phyloP scores from a whole-genome alignment of 441 rosid genomes.

The Populus trichocarpa region DNA sequence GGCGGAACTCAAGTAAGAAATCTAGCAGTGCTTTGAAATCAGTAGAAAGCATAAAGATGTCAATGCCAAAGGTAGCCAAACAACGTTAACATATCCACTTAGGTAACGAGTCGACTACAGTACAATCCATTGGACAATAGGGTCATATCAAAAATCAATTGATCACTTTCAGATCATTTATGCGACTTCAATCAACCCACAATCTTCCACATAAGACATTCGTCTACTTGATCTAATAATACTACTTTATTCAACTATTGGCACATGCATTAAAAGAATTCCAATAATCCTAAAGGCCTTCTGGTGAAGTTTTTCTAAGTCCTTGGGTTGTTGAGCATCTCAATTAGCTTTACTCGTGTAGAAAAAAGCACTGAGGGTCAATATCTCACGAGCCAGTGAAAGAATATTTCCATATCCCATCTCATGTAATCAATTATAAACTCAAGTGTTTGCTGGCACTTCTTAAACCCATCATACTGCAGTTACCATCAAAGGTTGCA shows the following conservation, averaged over 20 bases:
- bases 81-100: slow-evolving; percentile 10
- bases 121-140: neutral
- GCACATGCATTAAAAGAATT: neutral
- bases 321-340: slow-evolving; percentile 1
- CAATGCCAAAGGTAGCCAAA: slow-evolving; percentile 19
- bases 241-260: neutral
- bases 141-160: slow-evolving; percentile 9
- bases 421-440: neutral
- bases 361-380: neutral
- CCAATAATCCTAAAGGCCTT: neutral
- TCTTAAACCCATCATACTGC: neutral
- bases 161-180: slow-evolving; percentile 7
- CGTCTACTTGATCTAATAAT: neutral
- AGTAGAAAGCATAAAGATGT: slow-evolving; percentile 20
- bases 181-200: neutral
- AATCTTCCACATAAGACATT: neutral
- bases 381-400: slow-evolving; percentile 1
- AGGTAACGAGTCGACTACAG: neutral
- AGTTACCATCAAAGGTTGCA: neutral
- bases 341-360: neutral
- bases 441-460: slow-evolving; percentile 6
- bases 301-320: neutral
- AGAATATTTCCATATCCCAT: neutral
- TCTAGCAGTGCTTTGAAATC: slow-evolving; percentile 18
- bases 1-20: slow-evolving; percentile 28